These are phyloP conservation scores for Dryas alaskensis DNA, from an alignment of 306 rosid species.

Conservation along the genomic window DNA sequence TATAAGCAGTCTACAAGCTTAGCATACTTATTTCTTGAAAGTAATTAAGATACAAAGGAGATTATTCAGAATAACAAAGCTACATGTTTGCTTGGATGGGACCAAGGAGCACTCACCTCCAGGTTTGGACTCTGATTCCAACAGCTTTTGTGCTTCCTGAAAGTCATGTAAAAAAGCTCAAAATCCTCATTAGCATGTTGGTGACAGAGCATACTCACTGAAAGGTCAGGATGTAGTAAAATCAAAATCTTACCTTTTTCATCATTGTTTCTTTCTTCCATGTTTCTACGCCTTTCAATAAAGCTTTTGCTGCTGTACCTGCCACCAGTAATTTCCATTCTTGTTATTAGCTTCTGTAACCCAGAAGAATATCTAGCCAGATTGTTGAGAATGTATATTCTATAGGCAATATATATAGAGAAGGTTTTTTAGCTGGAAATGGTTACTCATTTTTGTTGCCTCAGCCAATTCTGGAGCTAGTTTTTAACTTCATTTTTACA, in stretches of 20 bases:
- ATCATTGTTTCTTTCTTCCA: constrained; percentile 71
- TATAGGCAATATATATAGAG: no score
- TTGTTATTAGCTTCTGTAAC: no score
- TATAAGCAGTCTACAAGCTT: no score
- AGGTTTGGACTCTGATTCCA: constrained; percentile 49
- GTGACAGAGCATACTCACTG: neutral
- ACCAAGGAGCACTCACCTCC: constrained; percentile 39
- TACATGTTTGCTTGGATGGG: neutral
- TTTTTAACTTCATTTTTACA: no score
- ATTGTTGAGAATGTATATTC: no score
- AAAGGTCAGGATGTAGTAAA: neutral
- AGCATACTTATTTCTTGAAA: no score
- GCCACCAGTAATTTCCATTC: constrained; percentile 9
- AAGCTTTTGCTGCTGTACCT: constrained; percentile 75
- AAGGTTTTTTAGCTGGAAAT: no score
- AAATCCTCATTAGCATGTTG: constrained; percentile 13
- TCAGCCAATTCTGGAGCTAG: no score
- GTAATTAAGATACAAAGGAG: no score
- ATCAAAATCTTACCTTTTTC: constrained; percentile 40
- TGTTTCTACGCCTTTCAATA: constrained; percentile 61
- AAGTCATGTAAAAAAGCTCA: constrained; percentile 31
- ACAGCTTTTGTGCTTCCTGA: constrained; percentile 62
- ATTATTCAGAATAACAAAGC: no score
- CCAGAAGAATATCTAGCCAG: neutral
- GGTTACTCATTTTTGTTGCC: no score